phyloP scores from a whole-genome alignment of 345 rosid genomes.

The Excoecaria cochinchinensis region DNA sequence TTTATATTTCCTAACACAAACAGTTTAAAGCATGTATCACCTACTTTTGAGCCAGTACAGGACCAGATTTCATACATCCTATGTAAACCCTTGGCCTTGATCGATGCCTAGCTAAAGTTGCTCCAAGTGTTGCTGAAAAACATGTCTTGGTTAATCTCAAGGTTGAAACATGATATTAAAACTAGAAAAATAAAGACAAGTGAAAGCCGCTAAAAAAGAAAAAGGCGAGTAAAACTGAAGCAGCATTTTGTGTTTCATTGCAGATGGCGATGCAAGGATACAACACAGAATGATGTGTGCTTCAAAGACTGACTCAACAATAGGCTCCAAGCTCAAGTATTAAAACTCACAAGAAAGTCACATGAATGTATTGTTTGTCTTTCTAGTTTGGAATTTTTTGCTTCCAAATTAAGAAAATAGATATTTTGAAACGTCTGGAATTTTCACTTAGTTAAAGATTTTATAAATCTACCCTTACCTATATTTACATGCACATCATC shows the following conservation, averaged over 20 bases:
- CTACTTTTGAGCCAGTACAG: constrained; percentile 96
- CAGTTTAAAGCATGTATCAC: constrained; percentile 23
- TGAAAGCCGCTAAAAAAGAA: background rate
- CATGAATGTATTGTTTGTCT: background rate
- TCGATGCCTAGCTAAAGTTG: constrained; percentile 70
- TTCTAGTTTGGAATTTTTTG: background rate
- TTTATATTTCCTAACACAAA: background rate
- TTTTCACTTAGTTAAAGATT: background rate
- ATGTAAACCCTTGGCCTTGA: constrained; percentile 74
- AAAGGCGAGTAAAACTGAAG: background rate
- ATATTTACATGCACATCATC: constrained; percentile 97
- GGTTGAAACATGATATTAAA: background rate
- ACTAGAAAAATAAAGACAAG: background rate
- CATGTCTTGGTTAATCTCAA: constrained; percentile 10
- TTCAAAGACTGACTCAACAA: background rate
- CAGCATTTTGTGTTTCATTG: background rate
- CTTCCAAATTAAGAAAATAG: constrained; percentile 3
- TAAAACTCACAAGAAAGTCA: background rate
- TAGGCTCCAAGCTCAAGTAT: background rate
- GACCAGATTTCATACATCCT: constrained; percentile 99
- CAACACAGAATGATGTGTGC: background rate
- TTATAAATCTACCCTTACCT: constrained; percentile 45
- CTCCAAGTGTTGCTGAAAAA: constrained; percentile 86
- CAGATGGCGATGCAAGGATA: background rate
- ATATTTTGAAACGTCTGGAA: background rate